These are phyloP conservation scores for Pseudonectria buxi DNA, from an alignment of 2,329 filamentous ascomycete species.

Conservation along the genomic window DNA sequence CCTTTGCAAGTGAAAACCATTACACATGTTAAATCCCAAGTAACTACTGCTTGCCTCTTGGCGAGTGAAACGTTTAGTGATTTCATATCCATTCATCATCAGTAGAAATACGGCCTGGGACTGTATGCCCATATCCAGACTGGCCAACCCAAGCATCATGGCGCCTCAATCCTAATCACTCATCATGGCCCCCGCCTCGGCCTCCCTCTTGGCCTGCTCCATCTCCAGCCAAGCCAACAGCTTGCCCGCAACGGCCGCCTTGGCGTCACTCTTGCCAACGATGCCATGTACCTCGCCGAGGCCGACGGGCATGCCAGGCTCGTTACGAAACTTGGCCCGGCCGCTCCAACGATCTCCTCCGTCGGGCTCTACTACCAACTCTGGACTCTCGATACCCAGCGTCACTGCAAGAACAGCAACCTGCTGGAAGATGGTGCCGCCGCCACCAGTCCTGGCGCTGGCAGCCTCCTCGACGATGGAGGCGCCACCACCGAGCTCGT, in stretches of 20 bases:
- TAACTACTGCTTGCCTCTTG: no score
- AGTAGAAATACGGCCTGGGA: no score
- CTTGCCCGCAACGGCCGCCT: conserved; percentile 32
- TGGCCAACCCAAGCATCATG: no score
- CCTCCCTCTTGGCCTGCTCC: conserved; percentile 11
- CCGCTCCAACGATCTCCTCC: conserved; percentile 31
- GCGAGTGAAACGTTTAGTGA: no score
- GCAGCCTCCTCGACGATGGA: no score
- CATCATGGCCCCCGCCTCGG: conserved; percentile 1
- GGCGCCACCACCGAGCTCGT: no score
- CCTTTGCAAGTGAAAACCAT: no score
- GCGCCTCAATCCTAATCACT: neutral
- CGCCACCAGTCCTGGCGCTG: no score
- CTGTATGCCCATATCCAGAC: no score
- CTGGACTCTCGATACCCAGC: conserved; percentile 28
- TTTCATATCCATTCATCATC: no score
- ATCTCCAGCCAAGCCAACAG: conserved; percentile 32
- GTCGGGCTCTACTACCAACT: conserved; percentile 29
- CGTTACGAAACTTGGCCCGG: conserved; percentile 26
- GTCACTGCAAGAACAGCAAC: neutral
- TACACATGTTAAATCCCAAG: no score
- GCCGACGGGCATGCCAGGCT: conserved; percentile 22
- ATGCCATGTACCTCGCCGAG: conserved; percentile 29
- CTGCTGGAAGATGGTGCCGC: no score
- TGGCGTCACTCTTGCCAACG: conserved; percentile 28